These are phyloP conservation scores for Smithsoniella earleae DNA, from an alignment of 163 green algal genomes.

Conservation along the genomic window DNA sequence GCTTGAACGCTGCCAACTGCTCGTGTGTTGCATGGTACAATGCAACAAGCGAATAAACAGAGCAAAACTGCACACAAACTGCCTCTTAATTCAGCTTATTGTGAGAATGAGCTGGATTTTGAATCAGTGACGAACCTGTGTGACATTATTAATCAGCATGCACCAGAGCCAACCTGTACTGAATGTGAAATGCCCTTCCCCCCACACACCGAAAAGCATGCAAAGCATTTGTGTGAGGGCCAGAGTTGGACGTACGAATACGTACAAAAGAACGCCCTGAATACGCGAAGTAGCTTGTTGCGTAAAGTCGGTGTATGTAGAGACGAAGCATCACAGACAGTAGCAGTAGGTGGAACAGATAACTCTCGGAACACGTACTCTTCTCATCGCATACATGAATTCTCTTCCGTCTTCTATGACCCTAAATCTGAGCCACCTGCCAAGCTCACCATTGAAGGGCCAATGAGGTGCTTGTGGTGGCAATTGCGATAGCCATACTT, in stretches of 20 bases:
- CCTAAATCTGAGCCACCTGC: background rate
- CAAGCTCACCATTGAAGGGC: background rate
- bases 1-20: conserved; percentile 82
- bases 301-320: no score
- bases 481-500: background rate
- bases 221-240: conserved; percentile 14
- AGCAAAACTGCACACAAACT: conserved; percentile 59
- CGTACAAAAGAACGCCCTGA: conserved; percentile 12
- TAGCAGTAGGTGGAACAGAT: no score
- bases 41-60: conserved; percentile 91
- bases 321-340: background rate
- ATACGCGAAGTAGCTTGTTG: no score
- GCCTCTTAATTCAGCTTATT: no score
- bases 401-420: background rate
- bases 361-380: background rate
- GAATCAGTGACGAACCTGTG: conserved; percentile 9
- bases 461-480: background rate
- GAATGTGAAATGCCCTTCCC: conserved; percentile 13
- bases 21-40: conserved; percentile 77
- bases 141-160: conserved; percentile 23
- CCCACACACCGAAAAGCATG: conserved; percentile 10
- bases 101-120: no score
- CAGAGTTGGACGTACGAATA: background rate
- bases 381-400: conserved; percentile 13
- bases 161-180: conserved; percentile 17